A percentile compares a stretch with the other conserved stretches of the same genome.
These are phyloP conservation scores for Artemisia annua DNA, from an alignment of 129 eudicot species.

Conservation along the genomic window DNA sequence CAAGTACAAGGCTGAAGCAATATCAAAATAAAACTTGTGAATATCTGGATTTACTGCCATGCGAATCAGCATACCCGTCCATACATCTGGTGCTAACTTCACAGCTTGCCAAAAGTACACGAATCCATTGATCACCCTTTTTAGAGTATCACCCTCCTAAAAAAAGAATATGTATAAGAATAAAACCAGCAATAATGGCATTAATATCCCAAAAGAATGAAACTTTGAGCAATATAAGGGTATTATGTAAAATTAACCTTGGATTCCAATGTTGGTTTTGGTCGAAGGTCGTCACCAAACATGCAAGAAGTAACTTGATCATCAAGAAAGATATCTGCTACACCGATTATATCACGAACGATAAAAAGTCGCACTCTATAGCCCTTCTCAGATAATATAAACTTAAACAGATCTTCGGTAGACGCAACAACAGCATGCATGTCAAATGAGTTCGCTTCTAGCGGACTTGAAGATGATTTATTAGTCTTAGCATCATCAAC, in stretches of 20 bases:
- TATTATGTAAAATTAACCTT: slow-evolving; percentile 49
- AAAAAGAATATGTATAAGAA: slow-evolving; percentile 15
- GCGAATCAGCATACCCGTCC: slow-evolving; percentile 87
- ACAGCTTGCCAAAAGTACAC: slow-evolving; percentile 65
- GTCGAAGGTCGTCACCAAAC: slow-evolving; percentile 32
- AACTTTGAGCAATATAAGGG: background rate
- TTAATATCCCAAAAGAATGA: background rate
- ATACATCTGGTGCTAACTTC: slow-evolving; percentile 76
- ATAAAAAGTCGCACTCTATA: slow-evolving; percentile 82
- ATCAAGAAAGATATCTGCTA: slow-evolving; percentile 64
- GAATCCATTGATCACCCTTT: slow-evolving; percentile 63
- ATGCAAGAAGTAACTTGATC: slow-evolving; percentile 48
- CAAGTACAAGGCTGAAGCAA: slow-evolving; percentile 39
- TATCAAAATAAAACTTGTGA: slow-evolving; percentile 52
- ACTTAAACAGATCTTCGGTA: slow-evolving; percentile 85
- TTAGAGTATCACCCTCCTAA: slow-evolving; percentile 51
- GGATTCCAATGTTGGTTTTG: slow-evolving; percentile 32
- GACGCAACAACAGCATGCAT: slow-evolving; percentile 88
- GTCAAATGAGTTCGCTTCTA: slow-evolving; percentile 74
- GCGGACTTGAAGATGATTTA: slow-evolving; percentile 44
- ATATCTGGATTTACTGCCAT: slow-evolving; percentile 62
- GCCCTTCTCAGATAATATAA: slow-evolving; percentile 79
- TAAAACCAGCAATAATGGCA: background rate
- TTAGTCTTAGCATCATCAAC: slow-evolving; percentile 15
- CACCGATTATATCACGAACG: slow-evolving; percentile 66